Conservation (phyloP, 139 green algal genomes). For the Medakamo hakoo region DNA sequence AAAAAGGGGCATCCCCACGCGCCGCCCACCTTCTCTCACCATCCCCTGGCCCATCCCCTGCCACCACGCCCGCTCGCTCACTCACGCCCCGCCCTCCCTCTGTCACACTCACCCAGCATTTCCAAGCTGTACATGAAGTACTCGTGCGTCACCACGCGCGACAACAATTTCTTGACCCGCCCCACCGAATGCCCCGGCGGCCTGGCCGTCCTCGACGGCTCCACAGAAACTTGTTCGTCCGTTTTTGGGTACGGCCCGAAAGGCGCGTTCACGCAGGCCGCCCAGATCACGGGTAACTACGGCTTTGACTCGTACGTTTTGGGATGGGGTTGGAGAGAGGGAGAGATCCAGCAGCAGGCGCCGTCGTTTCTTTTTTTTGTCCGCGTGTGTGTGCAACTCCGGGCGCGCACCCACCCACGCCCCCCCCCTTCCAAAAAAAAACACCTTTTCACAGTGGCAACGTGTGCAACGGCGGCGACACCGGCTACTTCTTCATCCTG, state of each 20-base stretch:
- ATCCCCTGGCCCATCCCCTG: too few relatives aligned
- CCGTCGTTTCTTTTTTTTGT: too few relatives aligned
- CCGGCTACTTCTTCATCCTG: background rate
- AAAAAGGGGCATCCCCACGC: background rate
- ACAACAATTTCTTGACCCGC: background rate
- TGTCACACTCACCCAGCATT: background rate
- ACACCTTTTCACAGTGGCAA: background rate
- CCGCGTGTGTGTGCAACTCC: background rate
- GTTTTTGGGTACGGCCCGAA: too few relatives aligned
- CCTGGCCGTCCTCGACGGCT: background rate
- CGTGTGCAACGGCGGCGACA: background rate
- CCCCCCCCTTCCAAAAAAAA: background rate
- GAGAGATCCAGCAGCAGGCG: background rate
- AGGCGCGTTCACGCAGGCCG: too few relatives aligned
- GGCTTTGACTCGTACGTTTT: background rate
- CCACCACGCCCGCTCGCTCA: too few relatives aligned
- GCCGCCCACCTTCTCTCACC: background rate
- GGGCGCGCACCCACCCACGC: background rate
- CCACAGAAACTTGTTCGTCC: background rate
- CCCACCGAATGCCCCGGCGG: background rate
- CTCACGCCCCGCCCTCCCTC: background rate
- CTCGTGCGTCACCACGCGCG: background rate
- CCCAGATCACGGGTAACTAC: too few relatives aligned
- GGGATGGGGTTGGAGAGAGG: background rate
- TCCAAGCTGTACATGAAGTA: background rate